Base-by-base conservation (phyloP, 2,329 filamentous ascomycete species). In the Talaromyces verruculosus region DNA sequence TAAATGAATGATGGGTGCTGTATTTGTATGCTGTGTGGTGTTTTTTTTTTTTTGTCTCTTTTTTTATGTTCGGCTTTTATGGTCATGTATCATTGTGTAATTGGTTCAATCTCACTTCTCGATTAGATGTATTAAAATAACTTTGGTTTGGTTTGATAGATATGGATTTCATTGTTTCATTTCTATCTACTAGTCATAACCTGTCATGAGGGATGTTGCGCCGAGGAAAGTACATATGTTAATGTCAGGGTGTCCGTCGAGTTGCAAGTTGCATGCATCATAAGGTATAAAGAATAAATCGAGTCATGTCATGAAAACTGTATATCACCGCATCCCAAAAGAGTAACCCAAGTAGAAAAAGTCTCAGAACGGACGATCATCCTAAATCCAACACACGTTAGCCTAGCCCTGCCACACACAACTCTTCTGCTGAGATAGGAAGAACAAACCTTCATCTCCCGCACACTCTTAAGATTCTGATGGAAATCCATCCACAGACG, bases 401-500 rank as follows among this genome's bases (percentile, higher is more conserved):
- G 25, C 25, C 25, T 25, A 25, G 25, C 25, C 25, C 25, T 25
- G 25, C 25, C 25, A 25, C 25, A 4, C 25, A 25, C 25, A 25
- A 25, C 3, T 25, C 25, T 25, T 25, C 25, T 25, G 25, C 25
- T 25, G 3, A 25, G 25, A 25, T 25, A 25, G 25, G 25, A 25
- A 25, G 25, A 25, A 41, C 43, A 53, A 41, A 78, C 80, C 77
- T 83, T 82, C 19, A 79, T 73, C 67, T 84, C 80, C 70, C 87
- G 80, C 11, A 88, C 88, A 53, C 80, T 74, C 71, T 89, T 84
- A 28, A 91, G 78, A 68, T 84, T 86, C 1, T 81, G 79, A 75
- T 88, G 88, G 71, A 92, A 93, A 63, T 89, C 85, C 10, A 79
- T 77, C 76, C 88, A 92, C 15, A 94, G 77, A 22, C 81, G 81